Evolutionary conservation across 1,284 basidiomycete species (phyloP).

Genomic region (Ganoderma sinense): DNA sequence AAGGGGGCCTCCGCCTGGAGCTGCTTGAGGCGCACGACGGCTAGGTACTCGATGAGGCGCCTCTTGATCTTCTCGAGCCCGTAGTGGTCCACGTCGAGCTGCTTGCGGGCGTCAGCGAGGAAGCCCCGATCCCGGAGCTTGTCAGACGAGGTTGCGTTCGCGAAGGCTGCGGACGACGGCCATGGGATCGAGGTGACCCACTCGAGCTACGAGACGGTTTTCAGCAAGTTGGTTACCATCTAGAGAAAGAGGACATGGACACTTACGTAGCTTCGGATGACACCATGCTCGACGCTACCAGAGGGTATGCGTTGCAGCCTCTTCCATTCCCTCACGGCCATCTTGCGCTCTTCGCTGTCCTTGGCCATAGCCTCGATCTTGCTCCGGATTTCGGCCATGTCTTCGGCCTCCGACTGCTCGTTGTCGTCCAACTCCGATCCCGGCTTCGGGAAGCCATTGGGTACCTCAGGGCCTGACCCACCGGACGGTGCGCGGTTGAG

Average conservation of each 20-base stretch:
- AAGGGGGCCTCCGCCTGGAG: constrained; percentile 52
- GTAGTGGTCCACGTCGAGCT: constrained; percentile 89
- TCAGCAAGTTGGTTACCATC: constrained; percentile 27
- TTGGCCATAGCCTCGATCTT: constrained; percentile 82
- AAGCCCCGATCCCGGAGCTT: constrained; percentile 61
- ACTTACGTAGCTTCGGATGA: constrained; percentile 78
- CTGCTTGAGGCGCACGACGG: constrained; percentile 84
- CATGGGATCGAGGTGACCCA: constrained; percentile 87
- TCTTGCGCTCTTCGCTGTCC: constrained; percentile 80
- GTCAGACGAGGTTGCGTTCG: constrained; percentile 33
- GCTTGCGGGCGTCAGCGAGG: constrained; percentile 69
- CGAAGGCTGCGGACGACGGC: constrained; percentile 53
- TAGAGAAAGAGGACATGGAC: constrained; percentile 23
- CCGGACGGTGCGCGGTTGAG: constrained; percentile 50
- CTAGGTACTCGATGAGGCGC: constrained; percentile 89
- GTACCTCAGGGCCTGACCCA: background rate
- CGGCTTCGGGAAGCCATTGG: constrained; percentile 4
- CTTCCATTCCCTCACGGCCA: constrained; percentile 85
- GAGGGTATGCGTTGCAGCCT: constrained; percentile 77
- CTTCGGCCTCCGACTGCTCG: constrained; percentile 78
- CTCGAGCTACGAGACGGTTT: constrained; percentile 63
- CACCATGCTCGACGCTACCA: constrained; percentile 81
- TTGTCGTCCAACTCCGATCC: constrained; percentile 73
- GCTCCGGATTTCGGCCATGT: constrained; percentile 80
- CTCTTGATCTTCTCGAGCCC: constrained; percentile 93